Conservation (phyloP, 352 stramenopile genomes). For the Thraustochytrium sp. region DNA sequence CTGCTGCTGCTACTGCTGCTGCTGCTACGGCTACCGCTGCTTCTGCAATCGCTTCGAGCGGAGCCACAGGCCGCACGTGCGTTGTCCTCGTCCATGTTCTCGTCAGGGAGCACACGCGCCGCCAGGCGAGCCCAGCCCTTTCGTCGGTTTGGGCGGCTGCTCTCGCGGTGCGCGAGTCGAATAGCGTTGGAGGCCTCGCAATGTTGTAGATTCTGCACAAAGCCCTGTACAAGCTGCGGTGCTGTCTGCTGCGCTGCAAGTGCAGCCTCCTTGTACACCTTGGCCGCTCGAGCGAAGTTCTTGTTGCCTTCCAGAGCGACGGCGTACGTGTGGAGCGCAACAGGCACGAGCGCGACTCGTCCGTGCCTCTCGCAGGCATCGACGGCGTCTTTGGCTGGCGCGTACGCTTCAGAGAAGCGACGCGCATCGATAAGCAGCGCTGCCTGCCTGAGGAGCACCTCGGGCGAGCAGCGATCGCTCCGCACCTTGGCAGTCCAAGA, state of each 20-base stretch:
- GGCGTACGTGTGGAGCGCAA: background rate
- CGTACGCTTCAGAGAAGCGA: background rate
- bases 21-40: too few relatives aligned
- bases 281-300: background rate
- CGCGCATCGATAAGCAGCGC: background rate
- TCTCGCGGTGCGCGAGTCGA: background rate
- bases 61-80: too few relatives aligned
- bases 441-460: background rate
- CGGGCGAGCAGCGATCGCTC: background rate
- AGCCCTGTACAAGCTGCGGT: background rate
- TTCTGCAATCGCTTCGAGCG: too few relatives aligned
- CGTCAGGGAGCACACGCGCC: too few relatives aligned
- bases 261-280: background rate
- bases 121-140: too few relatives aligned
- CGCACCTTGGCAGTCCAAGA: background rate
- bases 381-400: background rate
- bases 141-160: background rate
- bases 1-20: too few relatives aligned
- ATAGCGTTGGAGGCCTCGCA: background rate
- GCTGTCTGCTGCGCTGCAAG: too few relatives aligned
- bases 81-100: too few relatives aligned
- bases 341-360: background rate
- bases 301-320: background rate
- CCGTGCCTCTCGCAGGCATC: background rate
- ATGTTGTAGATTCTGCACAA: background rate